Percentiles rank a stretch among this genome's conserved stretches.
These are phyloP conservation scores for Pulveroboletus sp. DNA, from an alignment of 768 basidiomycete species.

Conservation along the genomic window DNA sequence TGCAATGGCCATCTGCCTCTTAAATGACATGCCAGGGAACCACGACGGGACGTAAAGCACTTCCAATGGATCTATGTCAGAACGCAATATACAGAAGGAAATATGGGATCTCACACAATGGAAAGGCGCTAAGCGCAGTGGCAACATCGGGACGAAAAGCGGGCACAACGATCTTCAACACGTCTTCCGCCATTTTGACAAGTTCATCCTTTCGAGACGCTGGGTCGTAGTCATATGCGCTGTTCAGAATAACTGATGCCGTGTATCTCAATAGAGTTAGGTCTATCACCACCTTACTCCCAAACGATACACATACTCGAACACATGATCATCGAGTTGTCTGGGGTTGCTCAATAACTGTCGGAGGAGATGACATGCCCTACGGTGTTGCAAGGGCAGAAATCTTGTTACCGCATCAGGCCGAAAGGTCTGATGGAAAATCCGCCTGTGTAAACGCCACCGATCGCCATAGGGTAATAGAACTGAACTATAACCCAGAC, in stretches of 20 bases:
- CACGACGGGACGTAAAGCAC: conserved; percentile 8
- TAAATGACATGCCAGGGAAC: conserved; percentile 15
- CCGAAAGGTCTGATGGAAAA: conserved; percentile 18
- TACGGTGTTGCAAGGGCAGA: conserved; percentile 25
- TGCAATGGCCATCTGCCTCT: neutral
- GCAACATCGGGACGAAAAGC: neutral
- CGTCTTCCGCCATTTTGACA: neutral
- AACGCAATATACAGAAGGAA: neutral
- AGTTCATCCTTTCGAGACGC: conserved; percentile 6
- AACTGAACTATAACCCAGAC: conserved; percentile 15
- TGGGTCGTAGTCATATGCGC: conserved; percentile 15
- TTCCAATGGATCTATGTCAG: neutral
- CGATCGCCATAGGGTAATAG: conserved; percentile 20
- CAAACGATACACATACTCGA: conserved; percentile 21
- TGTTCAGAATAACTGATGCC: conserved; percentile 11
- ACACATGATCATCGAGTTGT: conserved; percentile 28
- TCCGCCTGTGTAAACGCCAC: conserved; percentile 23
- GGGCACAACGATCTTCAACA: neutral
- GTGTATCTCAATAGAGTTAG: conserved; percentile 6
- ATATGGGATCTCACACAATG: conserved; percentile 3
- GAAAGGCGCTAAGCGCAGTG: neutral
- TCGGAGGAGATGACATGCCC: conserved; percentile 28
- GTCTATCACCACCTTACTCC: neutral
- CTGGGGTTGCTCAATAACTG: conserved; percentile 31
- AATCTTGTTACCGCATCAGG: conserved; percentile 15